These are phyloP conservation scores for Tetrapisispora phaffii DNA, from an alignment of 805 yeast genomes.

Conservation along the genomic window DNA sequence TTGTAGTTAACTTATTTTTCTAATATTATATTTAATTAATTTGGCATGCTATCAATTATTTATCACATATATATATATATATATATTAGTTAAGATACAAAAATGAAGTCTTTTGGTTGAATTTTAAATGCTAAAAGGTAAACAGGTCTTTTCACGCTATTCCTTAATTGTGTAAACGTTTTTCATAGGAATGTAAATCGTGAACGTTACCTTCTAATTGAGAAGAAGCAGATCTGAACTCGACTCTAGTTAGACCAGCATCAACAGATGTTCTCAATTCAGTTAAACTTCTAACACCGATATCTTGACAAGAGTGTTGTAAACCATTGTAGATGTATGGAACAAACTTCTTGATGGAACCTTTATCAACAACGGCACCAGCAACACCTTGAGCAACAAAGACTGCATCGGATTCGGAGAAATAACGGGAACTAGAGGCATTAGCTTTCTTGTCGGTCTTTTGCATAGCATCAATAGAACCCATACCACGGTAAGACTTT, in stretches of 20 bases:
- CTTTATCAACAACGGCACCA: conserved; percentile 94
- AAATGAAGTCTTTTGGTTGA: not conserved
- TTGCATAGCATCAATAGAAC: conserved; percentile 98
- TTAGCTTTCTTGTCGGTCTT: conserved; percentile 77
- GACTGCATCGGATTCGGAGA: conserved; percentile 90
- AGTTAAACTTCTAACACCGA: conserved; percentile 65
- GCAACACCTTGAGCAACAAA: conserved; percentile 98
- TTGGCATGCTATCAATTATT: not conserved
- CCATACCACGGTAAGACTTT: conserved; percentile 98
- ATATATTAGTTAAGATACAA: not conserved
- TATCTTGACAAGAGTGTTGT: conserved; percentile 98
- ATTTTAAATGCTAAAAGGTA: not conserved
- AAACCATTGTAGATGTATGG: conserved; percentile 93
- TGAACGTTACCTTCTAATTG: conserved; percentile 98
- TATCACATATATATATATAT: not conserved
- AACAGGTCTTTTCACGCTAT: not conserved
- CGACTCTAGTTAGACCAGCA: conserved; percentile 75
- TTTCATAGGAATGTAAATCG: conserved; percentile 93
- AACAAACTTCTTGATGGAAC: conserved; percentile 84
- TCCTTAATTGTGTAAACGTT: conserved; percentile 79
- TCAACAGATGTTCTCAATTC: conserved; percentile 57
- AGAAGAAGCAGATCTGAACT: conserved; percentile 96
- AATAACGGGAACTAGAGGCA: conserved; percentile 96
- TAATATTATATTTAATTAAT: conserved; percentile 7
- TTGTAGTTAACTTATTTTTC: not conserved